Base-by-base conservation (phyloP, 2,329 filamentous ascomycete species). In the Cryphonectria japonica region DNA sequence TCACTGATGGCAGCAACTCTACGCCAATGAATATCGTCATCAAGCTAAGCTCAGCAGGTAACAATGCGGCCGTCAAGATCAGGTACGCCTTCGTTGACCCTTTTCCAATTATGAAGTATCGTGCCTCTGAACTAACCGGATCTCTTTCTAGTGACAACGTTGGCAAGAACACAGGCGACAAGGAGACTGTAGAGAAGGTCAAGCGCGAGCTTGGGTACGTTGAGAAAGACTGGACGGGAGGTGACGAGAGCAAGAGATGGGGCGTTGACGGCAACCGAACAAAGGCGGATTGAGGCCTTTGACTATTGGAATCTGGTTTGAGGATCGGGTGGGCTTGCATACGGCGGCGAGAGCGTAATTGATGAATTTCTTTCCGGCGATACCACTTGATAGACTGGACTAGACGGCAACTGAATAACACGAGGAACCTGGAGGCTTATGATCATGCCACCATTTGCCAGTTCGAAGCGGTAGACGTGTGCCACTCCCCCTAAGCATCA, bases 1-100 rank as follows among this genome's bases (percentile, higher is more conserved):
- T 87, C 72, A 89, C 86, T 50, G 92, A 91, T 0, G 91, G 91
- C 54, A 89, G 90, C 75, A 98, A 98, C 82, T 98, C 95, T 0
- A 89, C 91, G 22, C 96, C 96, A 0, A 84, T 99, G 69, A 99
- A 99, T 78, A 99, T 99, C 77, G 96, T 99, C 75, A 98, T 99
- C 83, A 99, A 99, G 83, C 87, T 99, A 72, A 93, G 93, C 73
- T 94, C 93, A 13, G 96, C 94, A 0, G 89, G 85, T 19, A 95
- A 95, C 7, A 88, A 91, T 63, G 89, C 92, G 0, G 95, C 96
- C 2, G 90, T 99, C 78, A 99, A 99, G 85, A 93, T 99, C 75
- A 98, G 81, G 84, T 85, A 78, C 78, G 63, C 16, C 29, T 13
- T 26, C 34, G 26, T 26, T 26, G 1, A 26, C 26, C 26, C 26